Conservation (phyloP, 116 monocot species). For the Phalaenopsis hybrid region DNA sequence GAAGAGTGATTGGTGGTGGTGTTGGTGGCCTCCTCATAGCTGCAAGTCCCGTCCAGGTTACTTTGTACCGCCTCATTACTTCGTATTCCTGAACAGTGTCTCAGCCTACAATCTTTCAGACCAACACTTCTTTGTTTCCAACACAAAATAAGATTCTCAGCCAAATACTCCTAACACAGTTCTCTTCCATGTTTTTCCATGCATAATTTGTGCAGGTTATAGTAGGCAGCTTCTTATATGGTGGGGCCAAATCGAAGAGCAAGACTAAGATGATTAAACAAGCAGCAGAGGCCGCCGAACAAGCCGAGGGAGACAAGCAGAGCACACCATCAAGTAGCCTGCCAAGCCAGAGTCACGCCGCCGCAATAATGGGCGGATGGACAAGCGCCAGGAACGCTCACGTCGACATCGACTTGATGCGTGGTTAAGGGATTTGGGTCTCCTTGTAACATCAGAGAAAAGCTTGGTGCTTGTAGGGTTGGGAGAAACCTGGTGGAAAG, state of each 20-base stretch:
- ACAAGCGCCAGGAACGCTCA: conserved; percentile 24
- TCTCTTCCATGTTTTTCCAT: background rate
- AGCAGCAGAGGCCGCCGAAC: conserved; percentile 6
- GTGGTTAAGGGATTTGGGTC: conserved; percentile 6
- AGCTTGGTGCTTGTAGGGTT: background rate
- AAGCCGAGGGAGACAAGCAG: conserved; percentile 10
- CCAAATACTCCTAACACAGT: no score
- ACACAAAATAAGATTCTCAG: background rate
- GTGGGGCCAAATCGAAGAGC: conserved; percentile 33
- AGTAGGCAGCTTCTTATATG: conserved; percentile 55
- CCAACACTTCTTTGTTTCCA: no score
- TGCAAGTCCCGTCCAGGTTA: conserved; percentile 68
- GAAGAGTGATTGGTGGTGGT: conserved; percentile 70
- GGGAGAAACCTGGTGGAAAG: background rate
- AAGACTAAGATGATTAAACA: conserved; percentile 20
- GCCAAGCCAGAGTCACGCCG: conserved; percentile 5
- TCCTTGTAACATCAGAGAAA: background rate
- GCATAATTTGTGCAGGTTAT: conserved; percentile 37
- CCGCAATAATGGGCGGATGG: conserved; percentile 18
- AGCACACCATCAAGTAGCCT: conserved; percentile 4
- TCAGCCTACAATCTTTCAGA: no score
- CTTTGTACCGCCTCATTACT: background rate
- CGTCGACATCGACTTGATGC: conserved; percentile 31
- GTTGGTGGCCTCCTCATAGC: conserved; percentile 71
- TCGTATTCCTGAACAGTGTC: background rate